Base-by-base conservation (phyloP, 768 basidiomycete species). In the Lactifluus piperatus region DNA sequence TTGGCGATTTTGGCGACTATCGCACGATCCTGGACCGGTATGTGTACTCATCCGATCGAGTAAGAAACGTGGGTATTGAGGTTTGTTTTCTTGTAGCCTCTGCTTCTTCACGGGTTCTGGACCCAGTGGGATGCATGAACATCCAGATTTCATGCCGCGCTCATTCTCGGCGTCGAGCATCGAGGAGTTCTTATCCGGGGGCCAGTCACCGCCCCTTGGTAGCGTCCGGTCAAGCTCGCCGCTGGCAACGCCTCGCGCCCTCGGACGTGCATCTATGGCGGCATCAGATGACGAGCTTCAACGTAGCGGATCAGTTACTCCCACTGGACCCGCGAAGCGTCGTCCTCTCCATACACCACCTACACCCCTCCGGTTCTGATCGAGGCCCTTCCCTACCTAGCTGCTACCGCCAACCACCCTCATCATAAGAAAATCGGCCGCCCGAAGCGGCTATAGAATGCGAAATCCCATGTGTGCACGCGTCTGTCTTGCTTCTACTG, bases 41-140 rank as follows among this genome's bases (percentile, higher is more conserved):
- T 47, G 82, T 76, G 16, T 30, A 14, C 32, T 49, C 44, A 50
- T 52, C 45, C 50, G 36, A 52, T 45, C 55, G 32, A n/a, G 8
- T 20, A 26, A 16, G 18, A 36, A 47, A 53, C 44, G 29, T 26
- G 30, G 39, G 2, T 2, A 29, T 22, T 68, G 44, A 72, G 50
- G 43, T 43, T n/a, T 5, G 22, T 62, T 43, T 56, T 18, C 30
- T 51, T 24, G 13, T 54, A 91, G 88, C 65, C 90, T 86, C 70
- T 91, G 88, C 73, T 91, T 90, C 72, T 91, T 81, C 71, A 90
- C 88, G 2, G 88, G 88, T 1, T 65, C 76, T 3, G 79, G 22
- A 10, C 14, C 54, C 3, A 50, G 47, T 30, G 49, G 32, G 26
- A 29, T 36, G 29, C 13, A 6, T 8, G 47, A 43, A 22, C 60